A percentile compares a stretch with the other conserved stretches of the same genome.
Conservation (phyloP, 495 filamentous ascomycete species). For the Penicillium waksmanii region DNA sequence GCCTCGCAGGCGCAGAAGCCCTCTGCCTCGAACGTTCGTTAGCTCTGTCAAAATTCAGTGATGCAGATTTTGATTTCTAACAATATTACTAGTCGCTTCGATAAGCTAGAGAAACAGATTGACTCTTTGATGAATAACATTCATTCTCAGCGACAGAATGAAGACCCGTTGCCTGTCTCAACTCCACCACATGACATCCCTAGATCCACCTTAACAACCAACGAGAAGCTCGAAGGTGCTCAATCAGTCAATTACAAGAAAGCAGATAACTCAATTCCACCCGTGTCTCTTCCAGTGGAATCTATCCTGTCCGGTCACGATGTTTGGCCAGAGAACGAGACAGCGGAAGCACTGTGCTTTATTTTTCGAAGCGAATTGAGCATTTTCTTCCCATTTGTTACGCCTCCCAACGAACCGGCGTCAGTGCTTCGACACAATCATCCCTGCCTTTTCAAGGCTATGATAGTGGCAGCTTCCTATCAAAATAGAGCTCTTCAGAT, state of each 20-base stretch:
- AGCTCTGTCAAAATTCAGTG: neutral
- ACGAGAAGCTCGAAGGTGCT: neutral
- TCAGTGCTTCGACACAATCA: neutral
- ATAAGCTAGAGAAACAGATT: slow-evolving; percentile 10
- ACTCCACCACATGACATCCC: neutral
- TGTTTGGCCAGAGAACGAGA: neutral
- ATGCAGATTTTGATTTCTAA: neutral
- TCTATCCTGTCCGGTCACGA: neutral
- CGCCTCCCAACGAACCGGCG: slow-evolving; percentile 5
- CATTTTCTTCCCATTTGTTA: slow-evolving; percentile 15
- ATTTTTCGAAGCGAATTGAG: slow-evolving; percentile 11
- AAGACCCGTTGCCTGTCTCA: neutral
- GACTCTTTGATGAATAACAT: slow-evolving; percentile 3
- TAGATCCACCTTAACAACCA: neutral
- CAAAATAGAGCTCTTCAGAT: slow-evolving; percentile 9
- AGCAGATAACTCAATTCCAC: neutral
- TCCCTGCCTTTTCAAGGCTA: slow-evolving; percentile 18
- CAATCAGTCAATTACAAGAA: neutral
- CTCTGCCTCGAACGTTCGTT: slow-evolving; percentile 17
- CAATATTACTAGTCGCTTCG: slow-evolving; percentile 10
- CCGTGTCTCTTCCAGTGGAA: neutral
- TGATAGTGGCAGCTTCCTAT: slow-evolving; percentile 15
- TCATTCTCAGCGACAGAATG: neutral
- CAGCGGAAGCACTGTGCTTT: slow-evolving; percentile 1
- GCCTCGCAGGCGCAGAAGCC: slow-evolving; percentile 8